Conservation (phyloP, 176 grass and related monocot species). For the Bonia amplexicaulis region DNA sequence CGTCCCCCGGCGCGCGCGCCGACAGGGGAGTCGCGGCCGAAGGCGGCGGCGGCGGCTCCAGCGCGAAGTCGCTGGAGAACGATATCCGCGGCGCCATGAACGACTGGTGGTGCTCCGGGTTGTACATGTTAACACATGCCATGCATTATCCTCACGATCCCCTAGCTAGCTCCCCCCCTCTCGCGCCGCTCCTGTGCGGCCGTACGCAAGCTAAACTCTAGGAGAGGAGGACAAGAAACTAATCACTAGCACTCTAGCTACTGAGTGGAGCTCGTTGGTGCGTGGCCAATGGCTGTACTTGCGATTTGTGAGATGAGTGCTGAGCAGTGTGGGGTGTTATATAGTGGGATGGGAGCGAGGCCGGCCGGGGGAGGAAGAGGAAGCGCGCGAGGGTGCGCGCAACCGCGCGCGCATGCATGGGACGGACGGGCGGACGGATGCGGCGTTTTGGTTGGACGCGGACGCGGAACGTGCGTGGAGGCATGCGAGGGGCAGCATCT, state of each 20-base stretch:
- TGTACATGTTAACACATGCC: conserved; percentile 89
- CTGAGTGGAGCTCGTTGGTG: conserved; percentile 9
- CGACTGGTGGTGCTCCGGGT: conserved; percentile 74
- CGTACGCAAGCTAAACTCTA: background rate
- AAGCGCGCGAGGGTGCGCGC: background rate
- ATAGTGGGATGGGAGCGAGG: conserved; percentile 18
- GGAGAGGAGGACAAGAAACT: background rate
- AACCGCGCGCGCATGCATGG: conserved; percentile 23
- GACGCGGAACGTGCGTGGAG: conserved; percentile 15
- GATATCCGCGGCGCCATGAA: conserved; percentile 84
- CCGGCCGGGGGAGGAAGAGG: background rate
- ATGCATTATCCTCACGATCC: conserved; percentile 39
- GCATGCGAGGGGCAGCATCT: conserved; percentile 22
- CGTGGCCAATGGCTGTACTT: conserved; percentile 31
- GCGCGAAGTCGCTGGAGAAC: conserved; percentile 91
- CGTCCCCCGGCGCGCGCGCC: conserved; percentile 37
- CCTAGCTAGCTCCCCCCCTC: background rate
- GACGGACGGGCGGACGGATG: background rate
- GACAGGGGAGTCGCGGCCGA: background rate
- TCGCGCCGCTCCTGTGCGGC: background rate
- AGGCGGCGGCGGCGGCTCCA: conserved; percentile 63
- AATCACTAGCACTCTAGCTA: background rate
- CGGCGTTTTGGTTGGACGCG: conserved; percentile 11
- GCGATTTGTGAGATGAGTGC: background rate
- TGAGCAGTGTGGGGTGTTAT: conserved; percentile 16